Evolutionary conservation across 805 yeast genomes (phyloP).

Genomic region (Blastobotrys parvus): DNA sequence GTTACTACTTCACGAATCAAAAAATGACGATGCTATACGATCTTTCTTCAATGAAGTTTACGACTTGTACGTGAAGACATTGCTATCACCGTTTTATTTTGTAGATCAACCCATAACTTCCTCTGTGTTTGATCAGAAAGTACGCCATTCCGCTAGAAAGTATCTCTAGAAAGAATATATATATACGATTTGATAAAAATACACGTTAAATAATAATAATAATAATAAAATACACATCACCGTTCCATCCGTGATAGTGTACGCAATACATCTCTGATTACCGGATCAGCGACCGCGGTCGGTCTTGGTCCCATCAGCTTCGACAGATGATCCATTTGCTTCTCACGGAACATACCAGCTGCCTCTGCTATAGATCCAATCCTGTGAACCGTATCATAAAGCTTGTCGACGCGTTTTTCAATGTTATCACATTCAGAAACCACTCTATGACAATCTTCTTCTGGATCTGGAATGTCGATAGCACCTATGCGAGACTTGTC

Average conservation of each 20-base stretch:
- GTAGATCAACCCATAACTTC: conserved; percentile 67
- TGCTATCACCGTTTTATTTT: conserved; percentile 79
- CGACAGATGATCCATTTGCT: conserved; percentile 11
- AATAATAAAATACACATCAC: background rate
- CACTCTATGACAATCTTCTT: background rate
- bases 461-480: no score
- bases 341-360: conserved; percentile 16
- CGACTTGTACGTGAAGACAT: conserved; percentile 78
- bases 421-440: background rate
- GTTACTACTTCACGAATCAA: conserved; percentile 56
- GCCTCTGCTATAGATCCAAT: conserved; percentile 17
- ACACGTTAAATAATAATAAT: background rate
- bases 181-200: background rate
- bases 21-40: conserved; percentile 63
- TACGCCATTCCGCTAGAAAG: conserved; percentile 64
- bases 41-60: conserved; percentile 80
- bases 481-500: no score
- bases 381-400: conserved; percentile 18
- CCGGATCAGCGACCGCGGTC: background rate
- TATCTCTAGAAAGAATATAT: conserved; percentile 39
- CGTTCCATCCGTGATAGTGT: conserved; percentile 11
- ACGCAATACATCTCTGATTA: conserved; percentile 11
- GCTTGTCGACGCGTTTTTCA: conserved; percentile 12
- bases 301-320: background rate
- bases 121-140: conserved; percentile 65